These are phyloP conservation scores for Pichia sp. DNA, from an alignment of 1,139 yeast genomes.

Conservation along the genomic window DNA sequence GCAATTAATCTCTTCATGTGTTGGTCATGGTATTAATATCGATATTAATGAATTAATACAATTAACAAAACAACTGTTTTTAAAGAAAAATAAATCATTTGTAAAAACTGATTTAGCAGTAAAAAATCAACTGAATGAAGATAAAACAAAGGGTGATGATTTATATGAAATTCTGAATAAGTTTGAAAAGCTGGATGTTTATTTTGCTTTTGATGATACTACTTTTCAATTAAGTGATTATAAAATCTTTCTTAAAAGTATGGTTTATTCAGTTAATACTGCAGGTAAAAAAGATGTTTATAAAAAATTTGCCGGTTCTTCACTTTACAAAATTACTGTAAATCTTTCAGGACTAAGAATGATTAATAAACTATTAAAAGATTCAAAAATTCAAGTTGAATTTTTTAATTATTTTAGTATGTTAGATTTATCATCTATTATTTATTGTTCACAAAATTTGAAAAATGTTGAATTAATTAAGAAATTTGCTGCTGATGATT, in stretches of 20 bases:
- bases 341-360: conserved; percentile 14
- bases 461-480: conserved; percentile 11
- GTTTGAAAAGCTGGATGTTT: conserved; percentile 7
- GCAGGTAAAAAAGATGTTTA: conserved; percentile 11
- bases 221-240: background rate
- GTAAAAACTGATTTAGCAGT: background rate
- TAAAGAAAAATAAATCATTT: background rate
- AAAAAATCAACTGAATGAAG: background rate
- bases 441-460: conserved; percentile 10
- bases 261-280: conserved; percentile 10
- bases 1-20: conserved; percentile 8
- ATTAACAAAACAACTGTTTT: background rate
- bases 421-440: conserved; percentile 10
- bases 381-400: conserved; percentile 13
- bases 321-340: conserved; percentile 14
- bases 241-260: conserved; percentile 6
- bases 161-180: conserved; percentile 3
- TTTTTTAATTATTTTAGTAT: conserved; percentile 17
- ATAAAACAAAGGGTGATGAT: background rate
- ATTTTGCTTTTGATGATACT: conserved; percentile 16
- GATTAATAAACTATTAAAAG: background rate
- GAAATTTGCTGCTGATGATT: conserved; percentile 12
- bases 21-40: conserved; percentile 12
- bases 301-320: conserved; percentile 2
- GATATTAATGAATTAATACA: conserved; percentile 7